These are phyloP conservation scores for Stereum hirsutum DNA, from an alignment of 1,284 basidiomycete genomes.

Conservation along the genomic window DNA sequence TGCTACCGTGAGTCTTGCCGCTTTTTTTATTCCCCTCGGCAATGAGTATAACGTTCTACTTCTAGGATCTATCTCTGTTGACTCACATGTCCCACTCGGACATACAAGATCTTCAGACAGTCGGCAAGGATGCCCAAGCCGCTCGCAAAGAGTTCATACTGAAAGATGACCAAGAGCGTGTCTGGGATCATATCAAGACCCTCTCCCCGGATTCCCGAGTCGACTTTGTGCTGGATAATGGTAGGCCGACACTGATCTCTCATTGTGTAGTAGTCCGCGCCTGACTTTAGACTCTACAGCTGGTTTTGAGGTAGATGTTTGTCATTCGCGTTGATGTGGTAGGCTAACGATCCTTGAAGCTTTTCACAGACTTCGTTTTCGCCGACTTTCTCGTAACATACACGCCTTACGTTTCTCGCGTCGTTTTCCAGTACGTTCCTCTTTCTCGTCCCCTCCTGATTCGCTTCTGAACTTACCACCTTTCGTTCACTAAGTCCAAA, in stretches of 20 bases:
- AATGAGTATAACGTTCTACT: background rate
- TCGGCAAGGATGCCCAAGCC: conserved; percentile 69
- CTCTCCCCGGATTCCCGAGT: conserved; percentile 53
- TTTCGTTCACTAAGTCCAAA: conserved; percentile 53
- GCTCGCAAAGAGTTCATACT: conserved; percentile 76
- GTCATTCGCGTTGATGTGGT: background rate
- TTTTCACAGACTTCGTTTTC: conserved; percentile 91
- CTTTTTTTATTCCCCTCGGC: background rate
- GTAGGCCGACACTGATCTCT: conserved; percentile 30
- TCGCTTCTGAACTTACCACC: background rate
- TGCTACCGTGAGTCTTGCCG: conserved; percentile 45
- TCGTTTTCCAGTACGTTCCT: conserved; percentile 79
- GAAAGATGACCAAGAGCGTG: conserved; percentile 70
- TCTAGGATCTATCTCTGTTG: conserved; percentile 73
- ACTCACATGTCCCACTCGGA: conserved; percentile 76
- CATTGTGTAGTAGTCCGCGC: background rate
- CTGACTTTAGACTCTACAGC: conserved; percentile 40
- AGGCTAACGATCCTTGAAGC: conserved; percentile 19
- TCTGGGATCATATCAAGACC: conserved; percentile 68
- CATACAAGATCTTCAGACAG: conserved; percentile 76
- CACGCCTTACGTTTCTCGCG: conserved; percentile 73
- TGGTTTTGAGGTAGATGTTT: conserved; percentile 70
- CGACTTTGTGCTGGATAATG: conserved; percentile 92
- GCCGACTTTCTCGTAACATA: conserved; percentile 90
- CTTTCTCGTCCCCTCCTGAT: background rate